These are phyloP conservation scores for Pseudopyrenochaeta lycopersici DNA, from an alignment of 2,329 filamentous ascomycete genomes.

Conservation along the genomic window DNA sequence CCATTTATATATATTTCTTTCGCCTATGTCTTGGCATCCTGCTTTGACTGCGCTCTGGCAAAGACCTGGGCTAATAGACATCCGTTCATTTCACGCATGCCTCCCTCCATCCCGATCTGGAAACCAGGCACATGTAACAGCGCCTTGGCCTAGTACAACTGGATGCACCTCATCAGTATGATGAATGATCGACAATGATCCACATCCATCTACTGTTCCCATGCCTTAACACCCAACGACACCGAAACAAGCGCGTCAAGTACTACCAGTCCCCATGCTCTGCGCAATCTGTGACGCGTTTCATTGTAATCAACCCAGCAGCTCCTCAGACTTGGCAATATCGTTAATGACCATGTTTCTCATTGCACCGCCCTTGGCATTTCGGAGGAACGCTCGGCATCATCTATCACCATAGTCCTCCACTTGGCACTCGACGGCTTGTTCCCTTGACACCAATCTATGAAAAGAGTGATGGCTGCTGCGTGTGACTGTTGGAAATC, in stretches of 20 bases:
- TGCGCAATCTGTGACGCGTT: neutral
- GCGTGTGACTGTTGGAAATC: neutral
- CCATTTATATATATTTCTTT: too few relatives aligned
- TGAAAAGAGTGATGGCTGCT: constrained; percentile 4
- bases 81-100: constrained; percentile 6
- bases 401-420: constrained; percentile 21
- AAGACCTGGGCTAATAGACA: too few relatives aligned
- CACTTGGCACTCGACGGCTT: constrained; percentile 27
- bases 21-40: neutral
- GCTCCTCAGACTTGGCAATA: constrained; percentile 21
- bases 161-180: neutral
- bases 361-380: constrained; percentile 23
- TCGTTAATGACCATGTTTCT: constrained; percentile 8
- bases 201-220: neutral
- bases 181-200: neutral
- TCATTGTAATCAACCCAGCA: neutral
- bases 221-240: neutral
- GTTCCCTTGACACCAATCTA: constrained; percentile 10
- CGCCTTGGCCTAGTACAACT: constrained; percentile 10
- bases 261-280: neutral
- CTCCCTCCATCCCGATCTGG: constrained; percentile 4
- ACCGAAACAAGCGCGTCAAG: neutral
- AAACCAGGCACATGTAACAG: constrained; percentile 2
- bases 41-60: neutral
- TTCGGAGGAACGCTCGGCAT: constrained; percentile 23